Conservation (phyloP, 805 yeast genomes). For the Pichia membranifaciens region DNA sequence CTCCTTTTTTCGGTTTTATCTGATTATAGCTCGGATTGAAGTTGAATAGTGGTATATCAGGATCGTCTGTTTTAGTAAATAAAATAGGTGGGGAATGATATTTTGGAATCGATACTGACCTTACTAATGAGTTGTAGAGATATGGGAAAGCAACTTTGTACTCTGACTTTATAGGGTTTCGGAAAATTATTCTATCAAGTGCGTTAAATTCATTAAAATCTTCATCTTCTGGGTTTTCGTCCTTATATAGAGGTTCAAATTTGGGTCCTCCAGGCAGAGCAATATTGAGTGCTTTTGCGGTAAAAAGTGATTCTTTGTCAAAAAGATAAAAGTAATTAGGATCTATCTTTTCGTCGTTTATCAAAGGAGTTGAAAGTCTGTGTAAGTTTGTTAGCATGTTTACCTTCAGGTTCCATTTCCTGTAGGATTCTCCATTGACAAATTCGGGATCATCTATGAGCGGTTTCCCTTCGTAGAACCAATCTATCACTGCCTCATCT, state of each 20-base stretch:
- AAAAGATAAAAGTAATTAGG: conserved; percentile 65
- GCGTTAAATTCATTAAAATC: conserved; percentile 90
- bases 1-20: conserved; percentile 32
- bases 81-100: conserved; percentile 62
- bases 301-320: conserved; percentile 72
- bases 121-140: conserved; percentile 71
- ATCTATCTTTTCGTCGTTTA: conserved; percentile 48
- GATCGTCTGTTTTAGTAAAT: conserved; percentile 40
- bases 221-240: conserved; percentile 54
- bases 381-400: conserved; percentile 60
- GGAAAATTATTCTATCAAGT: conserved; percentile 76
- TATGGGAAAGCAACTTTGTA: conserved; percentile 83
- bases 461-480: conserved; percentile 81
- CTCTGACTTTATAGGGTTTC: conserved; percentile 74
- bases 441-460: conserved; percentile 46
- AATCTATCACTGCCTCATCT: conserved; percentile 56
- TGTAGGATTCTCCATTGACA: conserved; percentile 76
- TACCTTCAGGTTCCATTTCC: conserved; percentile 59
- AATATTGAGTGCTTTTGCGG: conserved; percentile 84
- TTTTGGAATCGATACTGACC: conserved; percentile 55
- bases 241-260: conserved; percentile 79
- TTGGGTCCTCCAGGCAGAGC: conserved; percentile 95
- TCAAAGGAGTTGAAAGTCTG: conserved; percentile 63
- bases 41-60: conserved; percentile 48
- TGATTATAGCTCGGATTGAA: conserved; percentile 55